A percentile compares a stretch with the other conserved stretches of the same genome.
Conservation (phyloP, 306 rosid genomes). For the Leucaena leucocephala region DNA sequence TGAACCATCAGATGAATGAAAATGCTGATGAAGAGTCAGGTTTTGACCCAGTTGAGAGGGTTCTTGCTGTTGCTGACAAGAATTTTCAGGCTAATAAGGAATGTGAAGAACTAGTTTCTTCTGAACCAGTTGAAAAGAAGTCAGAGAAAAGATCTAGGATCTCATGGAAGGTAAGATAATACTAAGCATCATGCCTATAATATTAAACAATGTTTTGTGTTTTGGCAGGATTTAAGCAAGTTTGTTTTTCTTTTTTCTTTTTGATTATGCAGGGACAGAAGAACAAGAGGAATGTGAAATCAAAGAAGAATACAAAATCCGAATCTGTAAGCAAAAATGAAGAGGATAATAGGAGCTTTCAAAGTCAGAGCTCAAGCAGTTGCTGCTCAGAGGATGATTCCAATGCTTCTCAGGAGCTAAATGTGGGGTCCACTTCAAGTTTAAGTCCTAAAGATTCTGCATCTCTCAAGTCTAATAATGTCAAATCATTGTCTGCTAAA, state of each 20-base stretch:
- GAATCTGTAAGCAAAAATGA: constrained; percentile 48
- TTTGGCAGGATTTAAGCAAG: neutral
- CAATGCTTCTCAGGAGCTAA: constrained; percentile 44
- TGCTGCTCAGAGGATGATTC: constrained; percentile 76
- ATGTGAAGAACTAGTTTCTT: constrained; percentile 32
- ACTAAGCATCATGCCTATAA: neutral
- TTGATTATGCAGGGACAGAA: constrained; percentile 41
- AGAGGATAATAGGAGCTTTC: constrained; percentile 42
- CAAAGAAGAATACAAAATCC: constrained; percentile 49
- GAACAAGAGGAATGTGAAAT: constrained; percentile 49
- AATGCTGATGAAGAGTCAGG: constrained; percentile 44
- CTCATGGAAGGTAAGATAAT: constrained; percentile 52
- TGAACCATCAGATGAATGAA: neutral
- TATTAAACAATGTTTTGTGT: neutral
- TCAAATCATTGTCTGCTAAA: constrained; percentile 57
- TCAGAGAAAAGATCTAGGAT: constrained; percentile 54
- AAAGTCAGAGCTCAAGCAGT: constrained; percentile 58
- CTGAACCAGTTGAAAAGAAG: constrained; percentile 43
- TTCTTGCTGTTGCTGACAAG: constrained; percentile 38
- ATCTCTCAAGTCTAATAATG: constrained; percentile 37
- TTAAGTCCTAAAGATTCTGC: constrained; percentile 39
- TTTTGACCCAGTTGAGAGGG: constrained; percentile 25
- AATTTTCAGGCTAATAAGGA: constrained; percentile 34
- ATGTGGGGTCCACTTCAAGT: constrained; percentile 53
- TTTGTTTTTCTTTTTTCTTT: neutral